phyloP scores from a whole-genome alignment of 371 early-diverging fungal genomes.

The Mucor saturninus region DNA sequence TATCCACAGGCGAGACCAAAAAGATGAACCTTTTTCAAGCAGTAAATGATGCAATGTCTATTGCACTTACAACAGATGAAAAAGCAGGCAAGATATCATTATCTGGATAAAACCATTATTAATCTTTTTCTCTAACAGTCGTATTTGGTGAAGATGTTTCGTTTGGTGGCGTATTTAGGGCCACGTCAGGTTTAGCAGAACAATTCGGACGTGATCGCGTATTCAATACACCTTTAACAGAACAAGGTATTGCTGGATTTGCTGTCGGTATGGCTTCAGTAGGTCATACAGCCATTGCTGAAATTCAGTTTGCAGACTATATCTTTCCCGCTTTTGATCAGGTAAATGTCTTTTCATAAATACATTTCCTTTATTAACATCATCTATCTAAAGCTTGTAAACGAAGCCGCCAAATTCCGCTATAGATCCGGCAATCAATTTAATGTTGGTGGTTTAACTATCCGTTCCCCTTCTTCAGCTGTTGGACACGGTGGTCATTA shows the following conservation, averaged over 20 bases:
- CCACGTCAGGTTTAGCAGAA: constrained; percentile 90
- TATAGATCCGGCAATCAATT: constrained; percentile 95
- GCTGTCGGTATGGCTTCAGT: constrained; percentile 97
- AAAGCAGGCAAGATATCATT: constrained; percentile 64
- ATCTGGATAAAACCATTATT: background rate
- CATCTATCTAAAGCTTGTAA: constrained; percentile 74
- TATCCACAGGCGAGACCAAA: constrained; percentile 68
- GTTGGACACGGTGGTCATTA: constrained; percentile 98
- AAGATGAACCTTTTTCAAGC: constrained; percentile 96
- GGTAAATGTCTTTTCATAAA: constrained; percentile 36
- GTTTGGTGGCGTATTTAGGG: constrained; percentile 97
- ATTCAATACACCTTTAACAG: constrained; percentile 96
- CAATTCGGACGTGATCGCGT: constrained; percentile 92
- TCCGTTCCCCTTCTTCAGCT: constrained; percentile 93
- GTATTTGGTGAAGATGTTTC: constrained; percentile 98
- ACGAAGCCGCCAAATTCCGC: constrained; percentile 97
- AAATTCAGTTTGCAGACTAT: constrained; percentile 98
- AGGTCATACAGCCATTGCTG: constrained; percentile 97
- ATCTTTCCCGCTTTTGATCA: constrained; percentile 98
- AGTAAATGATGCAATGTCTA: constrained; percentile 92
- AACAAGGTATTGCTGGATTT: constrained; percentile 97
- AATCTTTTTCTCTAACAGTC: constrained; percentile 44
- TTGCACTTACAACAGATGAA: constrained; percentile 88
- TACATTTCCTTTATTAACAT: background rate
- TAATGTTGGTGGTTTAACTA: constrained; percentile 89